phyloP scores from a whole-genome alignment of 23 red algal genomes.

The Gracilaria vermiculophylla region DNA sequence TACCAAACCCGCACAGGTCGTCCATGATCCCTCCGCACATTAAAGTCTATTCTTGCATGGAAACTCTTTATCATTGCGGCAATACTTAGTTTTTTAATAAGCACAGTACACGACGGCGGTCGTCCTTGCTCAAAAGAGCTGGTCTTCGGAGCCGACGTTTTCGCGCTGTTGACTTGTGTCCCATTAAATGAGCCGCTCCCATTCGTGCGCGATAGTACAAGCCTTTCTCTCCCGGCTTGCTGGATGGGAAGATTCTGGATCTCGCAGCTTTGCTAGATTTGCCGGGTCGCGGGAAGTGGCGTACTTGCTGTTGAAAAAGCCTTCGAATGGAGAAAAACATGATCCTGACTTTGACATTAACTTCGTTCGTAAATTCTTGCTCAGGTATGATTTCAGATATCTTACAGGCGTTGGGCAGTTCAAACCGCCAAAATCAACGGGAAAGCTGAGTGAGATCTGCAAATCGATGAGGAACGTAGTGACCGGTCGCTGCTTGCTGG shows the following conservation, averaged over 20 bases:
- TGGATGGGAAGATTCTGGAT: background rate
- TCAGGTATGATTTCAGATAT: too few species aligned
- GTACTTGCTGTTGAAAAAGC: constrained; percentile 5
- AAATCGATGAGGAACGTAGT: too few species aligned
- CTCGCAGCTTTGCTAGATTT: constrained; percentile 18
- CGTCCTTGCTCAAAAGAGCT: constrained; percentile 7
- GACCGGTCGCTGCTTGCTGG: too few species aligned
- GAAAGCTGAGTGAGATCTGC: too few species aligned
- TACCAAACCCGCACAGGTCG: too few species aligned
- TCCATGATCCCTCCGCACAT: too few species aligned
- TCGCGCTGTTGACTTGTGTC: constrained; percentile 4
- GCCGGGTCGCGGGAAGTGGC: constrained; percentile 11
- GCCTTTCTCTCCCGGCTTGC: background rate
- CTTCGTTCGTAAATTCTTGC: too few species aligned
- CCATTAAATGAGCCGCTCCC: constrained; percentile 31
- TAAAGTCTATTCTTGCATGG: too few species aligned
- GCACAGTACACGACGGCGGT: background rate
- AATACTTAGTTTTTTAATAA: background rate
- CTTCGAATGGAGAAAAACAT: background rate
- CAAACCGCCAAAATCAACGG: too few species aligned
- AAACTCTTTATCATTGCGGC: too few species aligned
- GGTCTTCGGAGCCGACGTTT: background rate
- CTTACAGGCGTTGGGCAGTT: too few species aligned
- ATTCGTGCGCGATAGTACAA: constrained; percentile 10
- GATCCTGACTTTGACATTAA: too few species aligned